These are phyloP conservation scores for Diophrys appendiculata DNA, from an alignment of 73 alveolate genomes.

Conservation along the genomic window DNA sequence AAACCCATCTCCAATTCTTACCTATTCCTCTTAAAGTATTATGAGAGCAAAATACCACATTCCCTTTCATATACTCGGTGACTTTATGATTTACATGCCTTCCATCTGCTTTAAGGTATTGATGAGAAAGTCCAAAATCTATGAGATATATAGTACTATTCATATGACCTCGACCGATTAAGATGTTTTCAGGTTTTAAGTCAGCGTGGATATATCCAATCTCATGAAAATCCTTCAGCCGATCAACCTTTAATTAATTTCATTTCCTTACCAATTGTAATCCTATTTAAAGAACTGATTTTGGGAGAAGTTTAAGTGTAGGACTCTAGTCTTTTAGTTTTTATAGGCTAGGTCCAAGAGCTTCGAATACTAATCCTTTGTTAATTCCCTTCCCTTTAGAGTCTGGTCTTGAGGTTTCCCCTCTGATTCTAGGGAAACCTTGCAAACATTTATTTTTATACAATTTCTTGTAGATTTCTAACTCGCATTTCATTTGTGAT, in stretches of 20 bases:
- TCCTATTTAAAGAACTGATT: background rate
- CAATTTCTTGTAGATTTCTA: background rate
- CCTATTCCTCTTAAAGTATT: background rate
- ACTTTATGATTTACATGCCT: background rate
- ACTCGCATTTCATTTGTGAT: background rate
- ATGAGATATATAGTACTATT: background rate
- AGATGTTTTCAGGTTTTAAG: constrained; percentile 76
- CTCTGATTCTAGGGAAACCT: background rate
- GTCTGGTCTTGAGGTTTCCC: no score
- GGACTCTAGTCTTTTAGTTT: background rate
- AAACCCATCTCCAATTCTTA: no score
- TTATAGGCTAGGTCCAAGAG: background rate
- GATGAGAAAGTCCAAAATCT: background rate
- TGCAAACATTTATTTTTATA: no score
- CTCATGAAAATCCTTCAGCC: constrained; percentile 29
- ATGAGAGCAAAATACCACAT: background rate
- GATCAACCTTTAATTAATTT: no score
- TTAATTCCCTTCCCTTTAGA: background rate
- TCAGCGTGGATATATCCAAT: constrained; percentile 74
- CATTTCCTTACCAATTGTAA: background rate
- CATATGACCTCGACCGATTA: constrained; percentile 69
- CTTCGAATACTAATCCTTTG: background rate
- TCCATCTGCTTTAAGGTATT: background rate
- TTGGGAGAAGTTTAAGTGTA: background rate
- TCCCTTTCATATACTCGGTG: background rate